Conservation (phyloP, 2,329 filamentous ascomycete genomes). For the Orbilia oligospora region DNA sequence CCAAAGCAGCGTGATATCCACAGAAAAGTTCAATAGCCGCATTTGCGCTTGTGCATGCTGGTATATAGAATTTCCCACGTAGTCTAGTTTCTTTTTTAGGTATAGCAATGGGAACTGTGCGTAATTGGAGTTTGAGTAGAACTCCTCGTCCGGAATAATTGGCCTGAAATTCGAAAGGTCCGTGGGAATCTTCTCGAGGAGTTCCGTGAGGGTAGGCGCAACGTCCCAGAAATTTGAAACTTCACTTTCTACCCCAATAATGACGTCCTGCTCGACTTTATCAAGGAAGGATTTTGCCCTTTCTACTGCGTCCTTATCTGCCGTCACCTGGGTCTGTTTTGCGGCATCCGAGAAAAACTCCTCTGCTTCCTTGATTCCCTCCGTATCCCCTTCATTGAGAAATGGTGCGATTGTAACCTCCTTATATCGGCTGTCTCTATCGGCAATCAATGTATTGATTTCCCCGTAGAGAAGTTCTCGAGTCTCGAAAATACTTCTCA, state of each 20-base stretch:
- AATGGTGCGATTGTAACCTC: conserved; percentile 88
- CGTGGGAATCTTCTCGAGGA: conserved; percentile 84
- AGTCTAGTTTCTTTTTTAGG: conserved; percentile 84
- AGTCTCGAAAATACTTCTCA: conserved; percentile 97
- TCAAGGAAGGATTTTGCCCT: conserved; percentile 82
- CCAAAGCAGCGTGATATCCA: conserved; percentile 59
- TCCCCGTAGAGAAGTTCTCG: conserved; percentile 89
- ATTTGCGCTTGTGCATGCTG: conserved; percentile 70
- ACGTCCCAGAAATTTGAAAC: conserved; percentile 98
- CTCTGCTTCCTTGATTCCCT: conserved; percentile 83
- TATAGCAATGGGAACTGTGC: conserved; percentile 88
- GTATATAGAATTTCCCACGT: conserved; percentile 92
- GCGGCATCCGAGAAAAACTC: conserved; percentile 87
- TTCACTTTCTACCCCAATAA: conserved; percentile 89
- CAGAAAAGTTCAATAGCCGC: conserved; percentile 57
- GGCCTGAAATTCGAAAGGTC: conserved; percentile 67
- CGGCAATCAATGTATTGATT: conserved; percentile 85
- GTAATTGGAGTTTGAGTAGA: conserved; percentile 88
- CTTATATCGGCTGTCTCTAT: conserved; percentile 88
- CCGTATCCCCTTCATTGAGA: conserved; percentile 78
- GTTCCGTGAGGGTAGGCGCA: conserved; percentile 81
- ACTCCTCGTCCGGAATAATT: conserved; percentile 81
- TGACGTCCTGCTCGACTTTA: conserved; percentile 86
- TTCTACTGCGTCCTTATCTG: conserved; percentile 79
- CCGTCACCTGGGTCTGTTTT: conserved; percentile 78